Evolutionary conservation across 106 monocot genomes (phyloP).

Genomic region (Platanthera guangdongensis): DNA sequence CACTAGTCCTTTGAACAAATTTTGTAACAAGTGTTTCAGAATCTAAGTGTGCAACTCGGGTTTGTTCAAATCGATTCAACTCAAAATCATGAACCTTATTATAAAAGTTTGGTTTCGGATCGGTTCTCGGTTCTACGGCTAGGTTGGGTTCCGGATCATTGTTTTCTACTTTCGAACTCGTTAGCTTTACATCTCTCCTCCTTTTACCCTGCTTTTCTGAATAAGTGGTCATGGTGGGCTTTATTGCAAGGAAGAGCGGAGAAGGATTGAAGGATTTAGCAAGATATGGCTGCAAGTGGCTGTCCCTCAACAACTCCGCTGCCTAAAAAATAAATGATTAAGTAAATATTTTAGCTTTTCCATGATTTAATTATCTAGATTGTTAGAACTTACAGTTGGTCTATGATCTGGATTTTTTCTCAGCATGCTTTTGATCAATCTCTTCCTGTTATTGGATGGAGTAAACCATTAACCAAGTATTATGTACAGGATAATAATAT

Average conservation of each 20-base stretch:
- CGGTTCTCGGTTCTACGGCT: too few species aligned
- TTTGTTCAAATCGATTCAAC: too few species aligned
- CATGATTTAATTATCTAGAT: background rate
- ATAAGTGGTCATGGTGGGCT: conserved; percentile 20
- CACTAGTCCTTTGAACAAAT: background rate
- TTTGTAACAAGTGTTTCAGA: background rate
- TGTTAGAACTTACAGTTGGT: conserved; percentile 57
- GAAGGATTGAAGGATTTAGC: conserved; percentile 63
- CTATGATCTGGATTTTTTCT: conserved; percentile 94
- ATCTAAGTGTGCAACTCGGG: background rate
- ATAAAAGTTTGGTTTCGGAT: too few species aligned
- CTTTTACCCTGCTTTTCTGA: conserved; percentile 30
- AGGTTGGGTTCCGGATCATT: background rate
- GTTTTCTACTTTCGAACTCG: background rate
- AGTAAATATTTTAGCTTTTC: background rate
- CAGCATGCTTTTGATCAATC: conserved; percentile 80
- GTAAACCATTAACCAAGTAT: conserved; percentile 1
- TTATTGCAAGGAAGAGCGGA: conserved; percentile 64
- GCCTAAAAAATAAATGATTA: conserved; percentile 29
- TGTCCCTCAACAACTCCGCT: conserved; percentile 58
- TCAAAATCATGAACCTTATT: too few species aligned
- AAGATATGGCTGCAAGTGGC: conserved; percentile 54
- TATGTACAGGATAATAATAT: background rate
- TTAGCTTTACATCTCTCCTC: conserved; percentile 8
- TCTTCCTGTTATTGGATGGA: conserved; percentile 38